These are phyloP conservation scores for Colletotrichum sp. DNA, from an alignment of 2,329 filamentous ascomycete genomes.

Conservation along the genomic window DNA sequence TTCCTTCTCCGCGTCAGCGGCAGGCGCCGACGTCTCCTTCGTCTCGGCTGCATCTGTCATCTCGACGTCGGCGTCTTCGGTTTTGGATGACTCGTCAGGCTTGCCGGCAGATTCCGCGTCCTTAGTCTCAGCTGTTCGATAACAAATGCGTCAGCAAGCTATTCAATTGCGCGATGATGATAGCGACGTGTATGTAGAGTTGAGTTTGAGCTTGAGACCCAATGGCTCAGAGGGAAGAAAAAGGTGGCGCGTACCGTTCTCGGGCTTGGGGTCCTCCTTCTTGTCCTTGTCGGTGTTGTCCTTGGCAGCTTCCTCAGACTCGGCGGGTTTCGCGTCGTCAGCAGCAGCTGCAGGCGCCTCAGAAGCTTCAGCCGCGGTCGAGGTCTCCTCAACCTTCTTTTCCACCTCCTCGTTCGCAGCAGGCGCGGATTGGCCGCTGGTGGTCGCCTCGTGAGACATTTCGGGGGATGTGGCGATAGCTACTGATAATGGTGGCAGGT, in stretches of 20 bases:
- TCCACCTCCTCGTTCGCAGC: slow-evolving; percentile 18
- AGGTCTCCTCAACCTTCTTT: slow-evolving; percentile 38
- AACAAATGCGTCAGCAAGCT: not conserved
- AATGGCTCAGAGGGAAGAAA: not conserved
- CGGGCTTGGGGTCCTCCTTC: slow-evolving; percentile 28
- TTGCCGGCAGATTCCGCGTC: slow-evolving; percentile 32
- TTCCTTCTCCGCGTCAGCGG: slow-evolving; percentile 25
- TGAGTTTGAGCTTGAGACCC: not conserved
- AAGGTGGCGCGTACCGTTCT: slow-evolving; percentile 34
- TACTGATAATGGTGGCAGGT: not conserved
- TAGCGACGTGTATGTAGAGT: not conserved
- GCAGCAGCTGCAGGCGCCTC: slow-evolving; percentile 22
- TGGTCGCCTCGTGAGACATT: slow-evolving; percentile 44
- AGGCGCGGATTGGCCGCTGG: slow-evolving; percentile 20
- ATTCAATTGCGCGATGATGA: slow-evolving; percentile 16
- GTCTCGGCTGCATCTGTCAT: slow-evolving; percentile 61
- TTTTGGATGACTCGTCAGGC: slow-evolving; percentile 33
- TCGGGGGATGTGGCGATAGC: slow-evolving; percentile 23
- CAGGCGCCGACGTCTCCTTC: slow-evolving; percentile 36
- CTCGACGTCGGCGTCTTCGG: slow-evolving; percentile 57
- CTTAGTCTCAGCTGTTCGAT: slow-evolving; percentile 28
- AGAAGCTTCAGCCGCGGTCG: slow-evolving; percentile 34
- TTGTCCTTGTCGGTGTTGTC: slow-evolving; percentile 24
- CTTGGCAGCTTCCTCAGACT: slow-evolving; percentile 27
- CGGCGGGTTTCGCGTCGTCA: slow-evolving; percentile 28